phyloP scores from a whole-genome alignment of 2,329 filamentous ascomycete genomes.

The Trichophyton verrucosum region DNA sequence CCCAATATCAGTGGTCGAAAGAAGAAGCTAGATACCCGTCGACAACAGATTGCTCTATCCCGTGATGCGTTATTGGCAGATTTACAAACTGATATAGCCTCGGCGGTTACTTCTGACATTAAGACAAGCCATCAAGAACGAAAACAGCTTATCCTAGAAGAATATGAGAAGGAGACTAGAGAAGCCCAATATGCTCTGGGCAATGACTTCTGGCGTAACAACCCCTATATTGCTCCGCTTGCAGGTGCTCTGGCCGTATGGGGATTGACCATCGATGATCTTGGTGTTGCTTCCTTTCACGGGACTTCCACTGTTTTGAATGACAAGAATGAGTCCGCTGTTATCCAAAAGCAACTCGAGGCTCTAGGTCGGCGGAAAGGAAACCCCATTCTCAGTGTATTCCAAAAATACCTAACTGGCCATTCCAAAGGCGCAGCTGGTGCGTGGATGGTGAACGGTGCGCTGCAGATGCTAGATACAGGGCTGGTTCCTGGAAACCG shows the following conservation, averaged over 20 bases:
- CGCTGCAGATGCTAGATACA: slow-evolving; percentile 25
- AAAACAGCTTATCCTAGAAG: slow-evolving; percentile 8
- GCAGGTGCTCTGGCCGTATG: slow-evolving; percentile 26
- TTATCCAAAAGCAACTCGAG: slow-evolving; percentile 26
- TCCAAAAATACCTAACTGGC: slow-evolving; percentile 26
- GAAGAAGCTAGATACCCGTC: slow-evolving; percentile 15
- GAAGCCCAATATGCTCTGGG: slow-evolving; percentile 18
- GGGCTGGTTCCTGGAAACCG: slow-evolving; percentile 27
- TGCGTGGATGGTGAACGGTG: slow-evolving; percentile 30
- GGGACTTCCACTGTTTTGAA: slow-evolving; percentile 31
- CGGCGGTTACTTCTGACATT: background rate
- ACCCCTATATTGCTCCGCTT: slow-evolving; percentile 24
- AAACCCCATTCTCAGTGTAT: slow-evolving; percentile 23
- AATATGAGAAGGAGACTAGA: slow-evolving; percentile 2
- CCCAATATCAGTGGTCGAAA: slow-evolving; percentile 20
- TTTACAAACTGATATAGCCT: background rate
- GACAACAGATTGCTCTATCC: slow-evolving; percentile 10
- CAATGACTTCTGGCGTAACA: slow-evolving; percentile 22
- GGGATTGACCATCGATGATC: slow-evolving; percentile 29
- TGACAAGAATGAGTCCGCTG: slow-evolving; percentile 30
- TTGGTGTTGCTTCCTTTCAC: slow-evolving; percentile 29
- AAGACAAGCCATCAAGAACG: background rate
- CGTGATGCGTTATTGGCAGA: background rate
- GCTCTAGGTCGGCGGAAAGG: slow-evolving; percentile 26
- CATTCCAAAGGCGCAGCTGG: slow-evolving; percentile 30